Evolutionary conservation across 345 rosid genomes (phyloP).

Genomic region (Eucalyptus coolabah): DNA sequence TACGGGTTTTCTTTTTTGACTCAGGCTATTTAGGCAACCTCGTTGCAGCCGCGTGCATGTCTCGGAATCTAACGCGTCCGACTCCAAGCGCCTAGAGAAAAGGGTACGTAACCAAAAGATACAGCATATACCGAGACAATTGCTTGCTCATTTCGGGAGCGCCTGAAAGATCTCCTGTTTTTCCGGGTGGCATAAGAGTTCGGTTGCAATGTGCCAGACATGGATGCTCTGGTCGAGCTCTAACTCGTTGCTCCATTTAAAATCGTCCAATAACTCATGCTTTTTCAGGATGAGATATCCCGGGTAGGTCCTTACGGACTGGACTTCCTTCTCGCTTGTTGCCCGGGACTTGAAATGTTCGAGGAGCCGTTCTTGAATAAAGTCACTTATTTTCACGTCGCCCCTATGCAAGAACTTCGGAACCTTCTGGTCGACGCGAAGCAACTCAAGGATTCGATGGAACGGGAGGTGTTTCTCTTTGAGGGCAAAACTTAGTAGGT

Average conservation of each 20-base stretch:
- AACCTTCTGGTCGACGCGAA: background rate
- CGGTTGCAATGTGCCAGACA: background rate
- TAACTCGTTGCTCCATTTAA: background rate
- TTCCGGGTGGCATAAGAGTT: background rate
- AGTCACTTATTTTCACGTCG: background rate
- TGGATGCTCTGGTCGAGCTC: background rate
- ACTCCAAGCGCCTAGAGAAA: background rate
- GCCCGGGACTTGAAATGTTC: background rate
- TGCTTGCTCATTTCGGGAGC: background rate
- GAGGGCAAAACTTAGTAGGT: background rate
- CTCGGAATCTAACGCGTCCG: background rate
- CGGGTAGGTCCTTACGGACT: background rate
- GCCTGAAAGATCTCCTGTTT: background rate
- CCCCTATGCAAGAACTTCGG: background rate
- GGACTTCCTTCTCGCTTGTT: background rate
- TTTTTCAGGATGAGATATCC: background rate
- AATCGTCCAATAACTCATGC: background rate
- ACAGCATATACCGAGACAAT: background rate
- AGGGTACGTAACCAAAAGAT: background rate
- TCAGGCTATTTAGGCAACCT: fast-evolving
- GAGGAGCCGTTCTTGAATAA: background rate
- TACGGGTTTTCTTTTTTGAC: background rate
- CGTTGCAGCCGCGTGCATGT: background rate
- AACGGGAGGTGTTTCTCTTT: background rate
- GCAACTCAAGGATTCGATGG: background rate